Conservation (phyloP, 2,329 filamentous ascomycete genomes). For the Thielaviopsis populi region DNA sequence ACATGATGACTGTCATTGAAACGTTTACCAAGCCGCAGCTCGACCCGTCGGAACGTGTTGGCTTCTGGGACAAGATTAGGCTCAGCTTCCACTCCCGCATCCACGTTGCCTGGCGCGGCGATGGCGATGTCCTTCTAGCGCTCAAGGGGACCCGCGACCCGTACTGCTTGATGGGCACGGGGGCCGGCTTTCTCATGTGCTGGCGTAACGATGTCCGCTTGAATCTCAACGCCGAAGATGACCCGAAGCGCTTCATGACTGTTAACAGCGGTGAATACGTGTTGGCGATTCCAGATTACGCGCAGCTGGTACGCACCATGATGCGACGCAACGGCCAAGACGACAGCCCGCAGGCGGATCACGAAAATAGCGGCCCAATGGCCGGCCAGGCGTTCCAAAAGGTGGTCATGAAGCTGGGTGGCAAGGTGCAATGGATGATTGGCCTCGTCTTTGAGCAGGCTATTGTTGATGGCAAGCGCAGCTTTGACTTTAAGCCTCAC, state of each 20-base stretch:
- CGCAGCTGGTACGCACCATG: constrained; percentile 63
- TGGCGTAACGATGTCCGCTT: constrained; percentile 90
- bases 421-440: constrained; percentile 83
- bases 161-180: constrained; percentile 81
- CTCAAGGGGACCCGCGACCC: constrained; percentile 87
- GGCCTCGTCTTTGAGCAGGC: constrained; percentile 88
- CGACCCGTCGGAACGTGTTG: constrained; percentile 82
- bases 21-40: constrained; percentile 92
- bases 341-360: constrained; percentile 23
- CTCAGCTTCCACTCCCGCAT: constrained; percentile 87
- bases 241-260: constrained; percentile 86
- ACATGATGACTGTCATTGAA: constrained; percentile 99
- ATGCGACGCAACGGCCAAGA: constrained; percentile 35
- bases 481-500: constrained; percentile 80
- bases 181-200: constrained; percentile 94
- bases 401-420: constrained; percentile 95
- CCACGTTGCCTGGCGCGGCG: constrained; percentile 79
- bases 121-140: constrained; percentile 86
- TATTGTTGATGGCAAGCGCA: constrained; percentile 53
- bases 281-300: constrained; percentile 85
- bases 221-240: constrained; percentile 68
- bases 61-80: constrained; percentile 98
- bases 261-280: constrained; percentile 94
- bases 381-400: constrained; percentile 73
- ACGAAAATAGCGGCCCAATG: background rate